Evolutionary conservation across 2,329 filamentous ascomycete species (phyloP).

Genomic region (Escovopsis sp.): DNA sequence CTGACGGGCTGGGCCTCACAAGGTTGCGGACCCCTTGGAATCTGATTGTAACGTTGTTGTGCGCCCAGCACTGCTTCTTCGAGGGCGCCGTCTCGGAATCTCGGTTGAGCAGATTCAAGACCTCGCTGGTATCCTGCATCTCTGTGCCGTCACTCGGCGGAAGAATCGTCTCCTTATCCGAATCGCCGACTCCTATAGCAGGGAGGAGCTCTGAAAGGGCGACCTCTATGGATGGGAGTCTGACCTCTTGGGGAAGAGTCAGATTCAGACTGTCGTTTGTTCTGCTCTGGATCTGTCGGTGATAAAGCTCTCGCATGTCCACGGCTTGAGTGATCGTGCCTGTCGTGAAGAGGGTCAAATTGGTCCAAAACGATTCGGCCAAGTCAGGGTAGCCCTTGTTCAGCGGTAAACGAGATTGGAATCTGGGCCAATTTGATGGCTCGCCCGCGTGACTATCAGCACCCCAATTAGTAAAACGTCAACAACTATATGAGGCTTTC

Average conservation of each 20-base stretch:
- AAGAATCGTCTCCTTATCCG: slow-evolving; percentile 8
- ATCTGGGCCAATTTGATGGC: slow-evolving; percentile 12
- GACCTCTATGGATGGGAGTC: slow-evolving; percentile 33
- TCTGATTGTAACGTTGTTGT: slow-evolving; percentile 42
- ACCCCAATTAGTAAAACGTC: slow-evolving; percentile 6
- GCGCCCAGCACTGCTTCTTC: slow-evolving; percentile 36
- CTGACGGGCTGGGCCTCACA: slow-evolving; percentile 3
- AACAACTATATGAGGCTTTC: background rate
- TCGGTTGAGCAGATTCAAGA: slow-evolving; percentile 11
- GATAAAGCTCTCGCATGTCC: slow-evolving; percentile 33
- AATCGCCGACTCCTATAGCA: slow-evolving; percentile 16
- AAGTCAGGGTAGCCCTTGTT: slow-evolving; percentile 28
- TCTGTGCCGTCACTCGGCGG: slow-evolving; percentile 2
- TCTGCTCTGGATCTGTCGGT: slow-evolving; percentile 26
- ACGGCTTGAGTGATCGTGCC: slow-evolving; percentile 36
- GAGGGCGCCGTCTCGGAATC: slow-evolving; percentile 8
- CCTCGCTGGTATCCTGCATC: slow-evolving; percentile 8
- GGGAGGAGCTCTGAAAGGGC: slow-evolving; percentile 33
- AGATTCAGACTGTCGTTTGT: slow-evolving; percentile 20
- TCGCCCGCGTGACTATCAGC: slow-evolving; percentile 13
- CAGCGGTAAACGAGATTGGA: slow-evolving; percentile 28
- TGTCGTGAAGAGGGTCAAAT: slow-evolving; percentile 34
- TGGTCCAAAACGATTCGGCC: slow-evolving; percentile 36
- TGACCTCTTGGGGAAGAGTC: slow-evolving; percentile 27
- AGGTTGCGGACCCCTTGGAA: slow-evolving; percentile 32